Base-by-base conservation (phyloP, 1,284 basidiomycete species). In the Grifola frondosa region DNA sequence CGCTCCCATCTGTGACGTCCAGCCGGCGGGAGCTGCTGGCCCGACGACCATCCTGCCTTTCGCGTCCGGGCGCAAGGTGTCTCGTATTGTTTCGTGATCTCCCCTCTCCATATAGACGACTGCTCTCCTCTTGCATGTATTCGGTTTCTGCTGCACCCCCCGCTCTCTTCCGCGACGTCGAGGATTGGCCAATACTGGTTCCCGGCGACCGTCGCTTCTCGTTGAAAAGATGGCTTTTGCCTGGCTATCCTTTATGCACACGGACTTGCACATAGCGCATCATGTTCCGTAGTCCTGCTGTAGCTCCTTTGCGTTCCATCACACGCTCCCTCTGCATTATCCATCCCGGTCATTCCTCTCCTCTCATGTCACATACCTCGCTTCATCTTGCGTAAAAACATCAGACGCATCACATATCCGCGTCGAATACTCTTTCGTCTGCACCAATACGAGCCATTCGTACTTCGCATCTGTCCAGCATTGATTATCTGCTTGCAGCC, bases 1-100 rank as follows among this genome's bases (percentile, higher is more conserved):
- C 44, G n/a, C 40, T 37, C 26, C 44, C 42, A 16, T 7, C 40
- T 12, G 16, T 39, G 25, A 25, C 34, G 44, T 34, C 38, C 39
- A 31, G 26, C 42, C 30, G 20, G 33, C 48, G 19, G 20, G 45
- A 15, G 33, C 48, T 6, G 49, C n/a, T n/a, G 42, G 34, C 36
- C 32, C 7, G 53, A 54, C 17, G 60, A 61, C 10, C 59, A 63
- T 35, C 59, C 60, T 16, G 63, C 59, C 26, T 63, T 55, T 49
- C 53, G 52, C 53, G 17, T 60, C 64, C n/a, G 65, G 65, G 4
- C 60, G 65, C 29, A 60, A 57, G 49, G 30, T 54, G 19, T 49
- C 55, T 21, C 60, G 61, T 28, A 31, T 49, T 25, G 43, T 53
- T 5, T 56, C 58, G 49, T 61, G 51, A 53, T 46, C 38, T 25